phyloP scores from a whole-genome alignment of 2,329 filamentous ascomycete genomes.

The Fusarium oxysporum region DNA sequence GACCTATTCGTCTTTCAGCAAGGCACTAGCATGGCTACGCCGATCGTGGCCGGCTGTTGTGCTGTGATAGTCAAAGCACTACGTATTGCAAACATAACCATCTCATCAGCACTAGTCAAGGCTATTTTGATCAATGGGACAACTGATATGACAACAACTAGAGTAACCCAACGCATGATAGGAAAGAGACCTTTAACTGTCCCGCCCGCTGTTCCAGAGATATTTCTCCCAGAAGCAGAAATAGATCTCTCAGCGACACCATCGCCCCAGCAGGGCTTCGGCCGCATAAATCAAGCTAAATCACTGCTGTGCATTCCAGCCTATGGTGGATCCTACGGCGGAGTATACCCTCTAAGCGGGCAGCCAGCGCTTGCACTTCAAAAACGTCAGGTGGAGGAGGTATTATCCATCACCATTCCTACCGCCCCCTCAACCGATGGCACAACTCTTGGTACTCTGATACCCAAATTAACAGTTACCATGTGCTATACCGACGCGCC shows the following conservation, averaged over 20 bases:
- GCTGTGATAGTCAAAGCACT: background rate
- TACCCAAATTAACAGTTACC: background rate
- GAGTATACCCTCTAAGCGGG: background rate
- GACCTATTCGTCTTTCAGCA: background rate
- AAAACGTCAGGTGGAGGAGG: too few relatives aligned
- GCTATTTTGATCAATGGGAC: background rate
- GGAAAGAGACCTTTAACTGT: background rate
- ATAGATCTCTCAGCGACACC: background rate
- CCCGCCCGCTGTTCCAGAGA: background rate
- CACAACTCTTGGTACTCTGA: background rate
- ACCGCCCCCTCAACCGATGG: background rate
- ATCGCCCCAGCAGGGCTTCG: background rate
- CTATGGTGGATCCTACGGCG: background rate
- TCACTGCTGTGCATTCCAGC: background rate
- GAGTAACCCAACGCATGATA: background rate
- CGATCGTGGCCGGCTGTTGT: background rate
- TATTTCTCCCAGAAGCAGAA: background rate
- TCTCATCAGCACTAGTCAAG: background rate
- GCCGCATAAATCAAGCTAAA: background rate
- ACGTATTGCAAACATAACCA: background rate
- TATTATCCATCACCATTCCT: background rate
- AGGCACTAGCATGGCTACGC: background rate
- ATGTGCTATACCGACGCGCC: background rate
- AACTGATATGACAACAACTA: background rate
- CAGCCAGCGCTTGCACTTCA: background rate